A percentile compares a stretch with the other conserved stretches of the same genome.
phyloP scores from a whole-genome alignment of 352 stramenopile genomes.

The Ophiocytium majus region DNA sequence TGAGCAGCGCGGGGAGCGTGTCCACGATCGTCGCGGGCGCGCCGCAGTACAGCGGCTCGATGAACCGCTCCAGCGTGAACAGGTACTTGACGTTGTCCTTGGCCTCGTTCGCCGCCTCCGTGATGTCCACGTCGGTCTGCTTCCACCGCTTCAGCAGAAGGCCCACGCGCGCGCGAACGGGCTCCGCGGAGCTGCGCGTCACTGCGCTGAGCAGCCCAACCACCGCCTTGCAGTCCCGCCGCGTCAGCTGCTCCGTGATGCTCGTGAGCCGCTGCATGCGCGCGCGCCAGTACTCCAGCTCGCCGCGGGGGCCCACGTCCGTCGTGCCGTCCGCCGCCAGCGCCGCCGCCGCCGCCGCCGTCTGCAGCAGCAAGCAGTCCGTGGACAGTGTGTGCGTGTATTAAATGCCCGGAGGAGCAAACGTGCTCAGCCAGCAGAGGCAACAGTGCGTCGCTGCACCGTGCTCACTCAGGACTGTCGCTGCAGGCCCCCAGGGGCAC shows the following conservation, averaged over 20 bases:
- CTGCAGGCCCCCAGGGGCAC: too few relatives aligned
- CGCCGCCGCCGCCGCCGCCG: not conserved
- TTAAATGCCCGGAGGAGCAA: too few relatives aligned
- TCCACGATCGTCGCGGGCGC: constrained; percentile 95
- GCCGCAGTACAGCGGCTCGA: constrained; percentile 77
- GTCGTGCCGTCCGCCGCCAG: constrained; percentile 62
- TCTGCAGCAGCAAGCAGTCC: too few relatives aligned
- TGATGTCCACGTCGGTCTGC: constrained; percentile 96
- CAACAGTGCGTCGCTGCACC: too few relatives aligned
- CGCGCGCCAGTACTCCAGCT: constrained; percentile 93
- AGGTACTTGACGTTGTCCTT: constrained; percentile 99
- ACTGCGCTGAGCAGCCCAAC: constrained; percentile 82
- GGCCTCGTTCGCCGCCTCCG: constrained; percentile 93
- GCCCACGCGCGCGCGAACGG: constrained; percentile 82
- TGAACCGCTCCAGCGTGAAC: constrained; percentile 95
- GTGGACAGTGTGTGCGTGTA: too few relatives aligned
- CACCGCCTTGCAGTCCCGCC: constrained; percentile 86
- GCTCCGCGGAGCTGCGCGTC: constrained; percentile 64
- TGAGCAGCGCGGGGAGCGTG: constrained; percentile 94
- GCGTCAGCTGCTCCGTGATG: constrained; percentile 96
- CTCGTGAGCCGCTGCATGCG: constrained; percentile 96
- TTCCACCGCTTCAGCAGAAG: constrained; percentile 90
- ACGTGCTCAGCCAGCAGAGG: too few relatives aligned
- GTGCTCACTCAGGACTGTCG: too few relatives aligned
- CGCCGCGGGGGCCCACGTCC: constrained; percentile 86